Evolutionary conservation across 177 flowering plant genomes (phyloP).

Genomic region (Telopea speciosissima): DNA sequence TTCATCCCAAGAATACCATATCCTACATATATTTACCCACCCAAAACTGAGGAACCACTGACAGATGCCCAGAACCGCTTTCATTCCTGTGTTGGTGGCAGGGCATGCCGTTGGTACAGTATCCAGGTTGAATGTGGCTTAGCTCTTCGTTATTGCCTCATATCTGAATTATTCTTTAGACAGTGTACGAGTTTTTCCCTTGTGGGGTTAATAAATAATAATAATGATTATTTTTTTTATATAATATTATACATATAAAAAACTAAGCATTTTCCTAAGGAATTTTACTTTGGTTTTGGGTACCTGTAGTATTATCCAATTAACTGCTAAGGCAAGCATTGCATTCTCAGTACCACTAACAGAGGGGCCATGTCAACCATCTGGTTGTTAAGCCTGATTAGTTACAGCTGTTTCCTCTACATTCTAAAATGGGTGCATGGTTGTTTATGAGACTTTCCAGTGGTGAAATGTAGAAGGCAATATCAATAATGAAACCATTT

Average conservation of each 20-base stretch:
- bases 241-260: too few species aligned
- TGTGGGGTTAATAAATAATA: too few species aligned
- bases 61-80: too few species aligned
- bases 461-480: too few species aligned
- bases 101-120: neutral
- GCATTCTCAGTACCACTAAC: neutral
- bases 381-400: neutral
- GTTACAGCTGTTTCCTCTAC: neutral
- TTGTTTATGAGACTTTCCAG: too few species aligned
- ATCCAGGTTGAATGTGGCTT: neutral
- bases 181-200: neutral
- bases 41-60: too few species aligned
- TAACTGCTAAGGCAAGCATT: neutral
- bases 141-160: neutral
- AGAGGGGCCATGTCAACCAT: neutral
- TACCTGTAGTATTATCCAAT: neutral
- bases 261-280: too few species aligned
- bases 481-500: too few species aligned
- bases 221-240: too few species aligned
- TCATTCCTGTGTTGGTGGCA: neutral
- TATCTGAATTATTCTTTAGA: neutral
- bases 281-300: neutral
- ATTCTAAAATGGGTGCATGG: neutral
- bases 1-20: too few species aligned
- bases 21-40: too few species aligned